Evolutionary conservation across 345 rosid species (phyloP), one percentile per base, ranked within the genome.

Genomic region (Corchorus olitorius): DNA sequence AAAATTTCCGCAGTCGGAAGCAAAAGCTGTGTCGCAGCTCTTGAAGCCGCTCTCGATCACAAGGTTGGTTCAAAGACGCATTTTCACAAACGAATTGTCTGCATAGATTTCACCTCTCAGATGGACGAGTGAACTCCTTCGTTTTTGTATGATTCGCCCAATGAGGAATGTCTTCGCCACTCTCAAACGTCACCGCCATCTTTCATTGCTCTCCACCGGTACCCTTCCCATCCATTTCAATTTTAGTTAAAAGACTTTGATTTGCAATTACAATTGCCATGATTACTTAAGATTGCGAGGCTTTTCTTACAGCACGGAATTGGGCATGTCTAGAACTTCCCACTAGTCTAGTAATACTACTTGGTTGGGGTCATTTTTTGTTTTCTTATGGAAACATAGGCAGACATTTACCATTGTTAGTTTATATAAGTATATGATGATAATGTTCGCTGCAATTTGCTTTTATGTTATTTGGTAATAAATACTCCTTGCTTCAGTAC

Each of bases 141-240:
- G 56, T 20, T 22, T 19, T 61, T 75, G 65, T 33, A 70, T 62
- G 39, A 17, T 65, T 69, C 79, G 72, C 81, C 81, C 83, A 81
- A 90, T 94, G 97, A 92, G 89, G 92, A 87, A 84, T 88, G 91
- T 75, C 67, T 72, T 84, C 74, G 79, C 78, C 54, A 74, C 69
- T 75, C 88, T 91, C 87, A 75, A 83, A 77, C 87, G 86, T 73
- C 89, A 79, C 67, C 88, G 92, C 68, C 91, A 78, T 64, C n/a
- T 73, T 65, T 75, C 85, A 9, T 65, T 80, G 49, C 70, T 88
- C 76, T 82, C 82, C 48, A 75, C 73, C 75, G 54, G 92, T 88
- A 77, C 22, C 48, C 2, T 50, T 78, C 43, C 16, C 50, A 19
- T 0, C 22, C n/a, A 5, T 19, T 13, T 43, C 33, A 13, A 22